Base-by-base conservation (phyloP, 2,329 filamentous ascomycete species). In the Epichloe scottii region DNA sequence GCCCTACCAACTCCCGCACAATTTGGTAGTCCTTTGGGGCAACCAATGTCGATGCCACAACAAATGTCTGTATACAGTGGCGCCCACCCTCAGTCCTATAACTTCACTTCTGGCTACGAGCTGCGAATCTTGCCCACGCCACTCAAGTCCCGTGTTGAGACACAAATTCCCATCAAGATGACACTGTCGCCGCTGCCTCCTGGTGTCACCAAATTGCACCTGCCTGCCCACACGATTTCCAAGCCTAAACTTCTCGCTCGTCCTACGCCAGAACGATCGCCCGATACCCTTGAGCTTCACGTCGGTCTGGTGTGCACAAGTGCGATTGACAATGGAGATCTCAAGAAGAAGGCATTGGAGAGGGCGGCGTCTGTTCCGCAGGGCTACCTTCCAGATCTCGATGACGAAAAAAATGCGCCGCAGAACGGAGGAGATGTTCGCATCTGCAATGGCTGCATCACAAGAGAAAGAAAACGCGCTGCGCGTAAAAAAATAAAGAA, bases 401-500 rank as follows among this genome's bases (percentile, higher is more conserved):
- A 77, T 30, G 78, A 82, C 19, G 84, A 86, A 46, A 79, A 82
- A 26, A 79, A 82, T 49, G 86, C 84, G 50, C 85, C 89, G 2
- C 76, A 89, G 50, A 90, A 94, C 59, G 93, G 93, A 42, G 93
- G 88, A n/a, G 89, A 95, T 59, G 89, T 98, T 17, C 82, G 84
- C 58, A 97, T 97, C 54, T 98, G 93, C 68, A 69, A 75, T 26
- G 88, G 89, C n/a, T 98, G 93, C 68, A 93, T 96, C 61, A 84
- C 84, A 51, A 80, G 93, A 56, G 93, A 98, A 68, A 79, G 87
- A 50, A 97, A 97, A 70, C 81, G 93, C 48, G 90, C 90, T 10
- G 87, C 85, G 1, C 78, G 93, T 47, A 97, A 97, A 70, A 96
- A 95, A 74, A 79, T 87, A 54, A 93, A 95, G 71, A 93, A 94